Evolutionary conservation across 345 rosid genomes (phyloP).

Genomic region (Brassica juncea): DNA sequence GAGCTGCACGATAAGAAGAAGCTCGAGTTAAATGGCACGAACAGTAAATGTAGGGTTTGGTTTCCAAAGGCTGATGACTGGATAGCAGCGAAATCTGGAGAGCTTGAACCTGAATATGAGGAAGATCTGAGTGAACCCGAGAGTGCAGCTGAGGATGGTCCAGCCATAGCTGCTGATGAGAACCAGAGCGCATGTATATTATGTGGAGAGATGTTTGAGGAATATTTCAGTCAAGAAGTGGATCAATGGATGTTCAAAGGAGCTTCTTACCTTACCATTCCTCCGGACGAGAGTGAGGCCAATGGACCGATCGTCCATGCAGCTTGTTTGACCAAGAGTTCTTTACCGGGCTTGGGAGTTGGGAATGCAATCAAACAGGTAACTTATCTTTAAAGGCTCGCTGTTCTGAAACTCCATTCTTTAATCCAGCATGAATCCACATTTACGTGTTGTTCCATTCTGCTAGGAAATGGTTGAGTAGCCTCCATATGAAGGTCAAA

Average conservation of each 20-base stretch:
- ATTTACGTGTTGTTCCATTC: slow-evolving; percentile 6
- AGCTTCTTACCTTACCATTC: slow-evolving; percentile 54
- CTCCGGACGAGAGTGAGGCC: slow-evolving; percentile 37
- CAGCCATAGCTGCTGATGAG: slow-evolving; percentile 76
- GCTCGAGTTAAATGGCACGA: slow-evolving; percentile 39
- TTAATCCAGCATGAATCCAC: slow-evolving; percentile 12
- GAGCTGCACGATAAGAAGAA: slow-evolving; percentile 63
- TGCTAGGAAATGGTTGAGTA: slow-evolving; percentile 34
- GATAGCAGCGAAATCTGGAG: slow-evolving; percentile 54
- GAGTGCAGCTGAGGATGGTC: slow-evolving; percentile 44
- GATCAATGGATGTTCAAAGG: slow-evolving; percentile 85
- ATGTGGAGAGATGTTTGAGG: slow-evolving; percentile 94
- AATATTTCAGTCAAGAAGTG: slow-evolving; percentile 57
- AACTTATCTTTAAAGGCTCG: slow-evolving; percentile 24
- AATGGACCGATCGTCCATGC: slow-evolving; percentile 71
- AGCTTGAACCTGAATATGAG: slow-evolving; percentile 45
- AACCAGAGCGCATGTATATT: slow-evolving; percentile 74
- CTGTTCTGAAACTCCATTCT: neutral
- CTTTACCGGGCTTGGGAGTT: slow-evolving; percentile 55
- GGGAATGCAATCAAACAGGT: slow-evolving; percentile 61
- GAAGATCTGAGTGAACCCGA: slow-evolving; percentile 41
- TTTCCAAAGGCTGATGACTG: slow-evolving; percentile 63
- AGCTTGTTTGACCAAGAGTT: slow-evolving; percentile 56
- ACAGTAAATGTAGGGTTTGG: slow-evolving; percentile 61
- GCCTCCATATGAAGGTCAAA: slow-evolving; percentile 19